Evolutionary conservation across 306 rosid species (phyloP).

Genomic region (Vigna unguiculata): DNA sequence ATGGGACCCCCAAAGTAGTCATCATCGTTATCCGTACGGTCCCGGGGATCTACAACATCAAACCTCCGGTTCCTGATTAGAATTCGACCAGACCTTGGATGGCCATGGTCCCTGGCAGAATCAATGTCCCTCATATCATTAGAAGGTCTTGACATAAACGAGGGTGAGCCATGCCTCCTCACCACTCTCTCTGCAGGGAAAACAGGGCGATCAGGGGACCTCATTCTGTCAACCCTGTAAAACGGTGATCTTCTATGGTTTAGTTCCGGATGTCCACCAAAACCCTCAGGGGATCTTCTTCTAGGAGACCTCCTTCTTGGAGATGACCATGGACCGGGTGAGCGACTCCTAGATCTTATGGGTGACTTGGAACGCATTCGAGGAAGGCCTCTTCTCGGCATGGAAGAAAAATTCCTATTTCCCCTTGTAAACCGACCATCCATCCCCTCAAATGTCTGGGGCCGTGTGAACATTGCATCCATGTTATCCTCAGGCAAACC

Average conservation of each 20-base stretch:
- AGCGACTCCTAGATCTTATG: conserved; percentile 75
- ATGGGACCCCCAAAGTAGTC: conserved; percentile 72
- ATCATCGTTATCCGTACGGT: conserved; percentile 61
- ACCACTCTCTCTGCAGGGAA: conserved; percentile 66
- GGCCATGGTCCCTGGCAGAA: conserved; percentile 74
- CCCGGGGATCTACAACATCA: conserved; percentile 71
- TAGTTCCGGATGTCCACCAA: conserved; percentile 72
- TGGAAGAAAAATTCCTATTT: conserved; percentile 64
- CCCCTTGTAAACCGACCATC: conserved; percentile 72
- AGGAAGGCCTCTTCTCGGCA: conserved; percentile 68
- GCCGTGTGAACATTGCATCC: conserved; percentile 62
- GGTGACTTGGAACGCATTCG: conserved; percentile 79
- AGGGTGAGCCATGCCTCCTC: conserved; percentile 72
- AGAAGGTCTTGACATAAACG: conserved; percentile 61
- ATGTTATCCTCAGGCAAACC: conserved; percentile 59
- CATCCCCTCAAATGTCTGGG: conserved; percentile 66
- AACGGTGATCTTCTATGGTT: conserved; percentile 69
- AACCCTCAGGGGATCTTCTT: conserved; percentile 81
- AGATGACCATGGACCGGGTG: conserved; percentile 80
- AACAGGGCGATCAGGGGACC: conserved; percentile 80
- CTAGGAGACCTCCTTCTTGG: conserved; percentile 83
- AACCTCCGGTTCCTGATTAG: conserved; percentile 71
- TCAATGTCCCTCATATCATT: conserved; percentile 79
- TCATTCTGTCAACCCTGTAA: conserved; percentile 76
- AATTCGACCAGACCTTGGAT: conserved; percentile 68